Evolutionary conservation across 805 yeast species (phyloP), one percentile per base, ranked within the genome.

Genomic region (Candida michaelii): DNA sequence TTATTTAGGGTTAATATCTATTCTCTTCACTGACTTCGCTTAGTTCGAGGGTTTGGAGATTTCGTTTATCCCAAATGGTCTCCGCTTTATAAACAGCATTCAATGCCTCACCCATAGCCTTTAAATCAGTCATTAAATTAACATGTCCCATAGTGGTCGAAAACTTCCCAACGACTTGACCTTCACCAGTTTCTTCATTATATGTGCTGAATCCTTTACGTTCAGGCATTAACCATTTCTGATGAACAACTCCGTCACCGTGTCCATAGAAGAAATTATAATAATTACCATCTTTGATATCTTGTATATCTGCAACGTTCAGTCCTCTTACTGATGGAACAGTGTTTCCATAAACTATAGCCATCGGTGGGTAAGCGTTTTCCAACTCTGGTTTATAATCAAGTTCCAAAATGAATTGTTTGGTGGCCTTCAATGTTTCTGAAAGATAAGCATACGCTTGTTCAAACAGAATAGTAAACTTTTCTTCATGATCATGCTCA

Each of bases 191-290:
- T 3, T 48, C 46, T 5, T 52, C 48, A 45, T 70, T 56, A 42
- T 54, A 63, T n/a, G 49, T 45, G 1, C 42, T 30, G 55, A 85
- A 89, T 0, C 91, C 95, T 48, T 74, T 73, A 31, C 65, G 65
- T 50, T 84, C 86, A 0, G 97, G 97, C 78, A 89, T 77, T 37
- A 86, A 63, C 85, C 89, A 84, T 48, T 78, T 78, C 50, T 84
- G 86, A 61, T 86, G 86, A 1, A 88, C 88, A 14, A 90, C 97
- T 32, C 97, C 97, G 60, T 90, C 97, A 12, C 97, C 97, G 4
- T 88, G 87, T 0, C 95, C 96, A 54, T 87, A 89, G 52, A 76
- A 79, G 53, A 88, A 84, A 52, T 86, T 83, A 48, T 76, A 80
- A 64, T 85, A 89, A 49, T 79, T 76, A 3, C 96, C 96, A 30